Conservation (phyloP, 768 basidiomycete genomes). For the Leccinum broughii region DNA sequence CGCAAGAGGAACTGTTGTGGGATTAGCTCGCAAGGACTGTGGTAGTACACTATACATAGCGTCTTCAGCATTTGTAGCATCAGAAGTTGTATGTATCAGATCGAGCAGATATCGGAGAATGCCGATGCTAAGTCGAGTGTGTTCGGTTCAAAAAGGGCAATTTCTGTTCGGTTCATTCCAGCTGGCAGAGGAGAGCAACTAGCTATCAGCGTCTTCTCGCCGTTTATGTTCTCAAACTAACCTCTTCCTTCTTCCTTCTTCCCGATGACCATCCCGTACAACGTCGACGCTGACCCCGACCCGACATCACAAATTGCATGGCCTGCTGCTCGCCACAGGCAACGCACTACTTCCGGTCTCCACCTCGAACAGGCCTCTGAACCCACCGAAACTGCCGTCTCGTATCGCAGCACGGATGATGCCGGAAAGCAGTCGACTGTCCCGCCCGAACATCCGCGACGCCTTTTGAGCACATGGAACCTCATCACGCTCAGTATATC, state of each 20-base stretch:
- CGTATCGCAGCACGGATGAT: conserved; percentile 37
- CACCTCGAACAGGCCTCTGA: conserved; percentile 25
- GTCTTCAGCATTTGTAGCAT: conserved; percentile 21
- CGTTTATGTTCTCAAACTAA: conserved; percentile 14
- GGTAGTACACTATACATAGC: conserved; percentile 5
- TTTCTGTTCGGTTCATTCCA: neutral
- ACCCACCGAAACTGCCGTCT: conserved; percentile 21
- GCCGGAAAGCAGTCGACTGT: conserved; percentile 22
- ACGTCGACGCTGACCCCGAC: conserved; percentile 59
- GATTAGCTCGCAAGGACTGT: conserved; percentile 26
- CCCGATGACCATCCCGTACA: conserved; percentile 61
- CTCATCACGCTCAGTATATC: conserved; percentile 83
- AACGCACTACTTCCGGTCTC: conserved; percentile 26
- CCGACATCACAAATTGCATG: conserved; percentile 80
- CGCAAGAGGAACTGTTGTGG: conserved; percentile 23
- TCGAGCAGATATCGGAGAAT: conserved; percentile 22
- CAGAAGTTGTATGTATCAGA: conserved; percentile 1
- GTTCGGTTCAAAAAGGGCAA: conserved; percentile 19
- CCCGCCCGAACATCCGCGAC: conserved; percentile 27
- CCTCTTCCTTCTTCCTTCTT: neutral
- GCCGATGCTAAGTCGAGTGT: conserved; percentile 19
- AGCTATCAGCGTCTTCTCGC: neutral
- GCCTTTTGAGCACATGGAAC: conserved; percentile 55
- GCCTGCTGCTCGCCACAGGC: conserved; percentile 51
- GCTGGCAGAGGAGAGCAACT: neutral